Conservation (phyloP, 2,329 filamentous ascomycete genomes). For the Corynespora cassiicola region DNA sequence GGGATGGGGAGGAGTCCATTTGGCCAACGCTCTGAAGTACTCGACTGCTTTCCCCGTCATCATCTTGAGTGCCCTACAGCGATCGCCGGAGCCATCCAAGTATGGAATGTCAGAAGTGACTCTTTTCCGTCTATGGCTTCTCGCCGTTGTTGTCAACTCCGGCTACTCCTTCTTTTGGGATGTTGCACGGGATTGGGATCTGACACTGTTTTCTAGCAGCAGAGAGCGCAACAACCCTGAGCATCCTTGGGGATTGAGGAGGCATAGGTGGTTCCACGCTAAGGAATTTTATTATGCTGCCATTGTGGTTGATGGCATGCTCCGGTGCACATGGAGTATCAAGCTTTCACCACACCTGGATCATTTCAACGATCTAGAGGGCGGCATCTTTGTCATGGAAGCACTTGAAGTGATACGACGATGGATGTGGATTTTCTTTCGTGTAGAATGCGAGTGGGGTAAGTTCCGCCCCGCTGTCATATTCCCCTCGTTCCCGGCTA, state of each 20-base stretch:
- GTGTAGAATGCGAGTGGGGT: constrained; percentile 93
- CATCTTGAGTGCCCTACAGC: constrained; percentile 76
- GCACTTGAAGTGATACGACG: constrained; percentile 84
- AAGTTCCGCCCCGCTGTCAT: constrained; percentile 44
- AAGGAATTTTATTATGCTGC: constrained; percentile 82
- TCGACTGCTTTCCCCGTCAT: constrained; percentile 93
- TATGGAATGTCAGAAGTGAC: constrained; percentile 62
- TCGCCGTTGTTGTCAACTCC: constrained; percentile 80
- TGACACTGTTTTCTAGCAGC: constrained; percentile 75
- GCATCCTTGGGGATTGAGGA: constrained; percentile 79
- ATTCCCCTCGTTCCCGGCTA: constrained; percentile 7
- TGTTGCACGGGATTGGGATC: constrained; percentile 93
- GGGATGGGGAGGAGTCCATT: constrained; percentile 83
- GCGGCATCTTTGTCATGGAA: constrained; percentile 86
- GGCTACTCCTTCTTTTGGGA: constrained; percentile 99
- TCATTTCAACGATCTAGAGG: constrained; percentile 85
- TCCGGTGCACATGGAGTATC: constrained; percentile 90
- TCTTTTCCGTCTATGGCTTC: constrained; percentile 65
- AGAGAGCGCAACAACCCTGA: constrained; percentile 66
- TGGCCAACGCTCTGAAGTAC: constrained; percentile 95
- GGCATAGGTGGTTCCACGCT: constrained; percentile 74
- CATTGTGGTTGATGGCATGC: constrained; percentile 76
- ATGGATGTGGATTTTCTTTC: constrained; percentile 97
- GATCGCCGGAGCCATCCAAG: constrained; percentile 62
- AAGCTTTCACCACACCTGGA: constrained; percentile 85